A percentile compares a stretch with the other conserved stretches of the same genome.
Evolutionary conservation across 2,329 filamentous ascomycete genomes (phyloP).

Genomic region (Fusarium decemcellulare): DNA sequence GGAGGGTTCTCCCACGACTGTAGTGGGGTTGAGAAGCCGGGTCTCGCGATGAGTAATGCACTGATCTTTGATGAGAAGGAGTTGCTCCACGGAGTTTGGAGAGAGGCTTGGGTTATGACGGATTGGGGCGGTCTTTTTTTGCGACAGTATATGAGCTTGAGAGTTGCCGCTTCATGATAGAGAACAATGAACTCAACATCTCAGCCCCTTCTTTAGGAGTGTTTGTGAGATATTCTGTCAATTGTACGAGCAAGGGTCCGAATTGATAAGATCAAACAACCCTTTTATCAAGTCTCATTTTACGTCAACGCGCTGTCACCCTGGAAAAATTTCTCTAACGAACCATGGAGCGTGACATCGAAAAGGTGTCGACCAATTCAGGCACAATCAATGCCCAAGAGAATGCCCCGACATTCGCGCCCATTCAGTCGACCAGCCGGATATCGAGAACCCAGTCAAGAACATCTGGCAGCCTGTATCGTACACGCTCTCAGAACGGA

Average conservation of each 20-base stretch:
- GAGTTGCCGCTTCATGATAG: background rate
- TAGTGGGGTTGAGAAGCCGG: constrained; percentile 3
- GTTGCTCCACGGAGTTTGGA: background rate
- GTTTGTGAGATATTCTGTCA: background rate
- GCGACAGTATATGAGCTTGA: constrained; percentile 20
- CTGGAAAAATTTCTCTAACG: background rate
- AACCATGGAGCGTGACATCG: constrained; percentile 44
- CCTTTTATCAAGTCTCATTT: background rate
- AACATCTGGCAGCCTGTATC: constrained; percentile 35
- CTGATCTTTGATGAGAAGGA: constrained; percentile 7
- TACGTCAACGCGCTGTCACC: background rate
- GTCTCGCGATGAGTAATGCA: constrained; percentile 17
- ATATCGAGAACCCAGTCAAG: constrained; percentile 19
- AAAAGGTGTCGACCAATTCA: constrained; percentile 41
- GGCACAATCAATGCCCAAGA: constrained; percentile 8
- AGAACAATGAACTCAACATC: background rate
- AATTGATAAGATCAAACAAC: background rate
- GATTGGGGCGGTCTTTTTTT: background rate
- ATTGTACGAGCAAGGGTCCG: background rate
- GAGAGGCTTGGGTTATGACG: background rate
- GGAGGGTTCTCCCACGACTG: background rate
- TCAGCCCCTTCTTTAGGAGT: no score
- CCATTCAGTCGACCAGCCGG: constrained; percentile 26
- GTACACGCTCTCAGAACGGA: constrained; percentile 59
- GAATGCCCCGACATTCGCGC: constrained; percentile 19